Percentiles rank a stretch among this genome's conserved stretches.
Conservation (phyloP, 1,284 basidiomycete genomes). For the Pseudozyma sp. region DNA sequence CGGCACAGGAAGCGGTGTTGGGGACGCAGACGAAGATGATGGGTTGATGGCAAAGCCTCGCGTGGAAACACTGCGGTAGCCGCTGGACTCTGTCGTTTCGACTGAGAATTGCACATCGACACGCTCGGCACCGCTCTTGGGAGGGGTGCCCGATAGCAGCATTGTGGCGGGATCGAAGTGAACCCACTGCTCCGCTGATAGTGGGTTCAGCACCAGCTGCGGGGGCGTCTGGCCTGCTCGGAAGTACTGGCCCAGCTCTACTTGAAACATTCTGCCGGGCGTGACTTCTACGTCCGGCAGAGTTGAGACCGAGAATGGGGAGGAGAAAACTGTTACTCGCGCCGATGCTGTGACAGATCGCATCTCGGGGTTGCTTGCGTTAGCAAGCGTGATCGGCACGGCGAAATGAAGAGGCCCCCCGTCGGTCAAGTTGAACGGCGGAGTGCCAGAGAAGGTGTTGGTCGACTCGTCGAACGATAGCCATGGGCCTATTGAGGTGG, state of each 20-base stretch:
- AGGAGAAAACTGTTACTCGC: conserved; percentile 58
- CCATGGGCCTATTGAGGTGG: conserved; percentile 73
- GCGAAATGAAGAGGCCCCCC: conserved; percentile 60
- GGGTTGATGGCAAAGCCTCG: conserved; percentile 26
- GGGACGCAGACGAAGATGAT: conserved; percentile 3
- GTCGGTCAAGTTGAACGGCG: conserved; percentile 70
- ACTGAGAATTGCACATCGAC: conserved; percentile 29
- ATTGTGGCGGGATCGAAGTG: conserved; percentile 67
- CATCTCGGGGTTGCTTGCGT: conserved; percentile 8
- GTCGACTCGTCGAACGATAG: conserved; percentile 75
- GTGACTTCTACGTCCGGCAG: conserved; percentile 32
- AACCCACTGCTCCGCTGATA: conserved; percentile 69
- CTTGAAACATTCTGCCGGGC: conserved; percentile 36
- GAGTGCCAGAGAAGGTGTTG: conserved; percentile 76
- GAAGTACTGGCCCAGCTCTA: conserved; percentile 37
- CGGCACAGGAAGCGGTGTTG: conserved; percentile 23
- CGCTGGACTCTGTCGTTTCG: conserved; percentile 1
- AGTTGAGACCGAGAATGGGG: conserved; percentile 29
- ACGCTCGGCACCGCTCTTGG: conserved; percentile 11
- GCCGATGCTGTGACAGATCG: conserved; percentile 33
- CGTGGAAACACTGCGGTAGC: conserved; percentile 12
- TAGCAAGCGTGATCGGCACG: conserved; percentile 75
- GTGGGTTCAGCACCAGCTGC: conserved; percentile 21
- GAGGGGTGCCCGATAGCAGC: conserved; percentile 65
- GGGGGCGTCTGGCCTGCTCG: conserved; percentile 15